A percentile compares a stretch with the other conserved stretches of the same genome.
phyloP scores from a whole-genome alignment of 306 rosid genomes.

The Cucurbita argyrosperma region DNA sequence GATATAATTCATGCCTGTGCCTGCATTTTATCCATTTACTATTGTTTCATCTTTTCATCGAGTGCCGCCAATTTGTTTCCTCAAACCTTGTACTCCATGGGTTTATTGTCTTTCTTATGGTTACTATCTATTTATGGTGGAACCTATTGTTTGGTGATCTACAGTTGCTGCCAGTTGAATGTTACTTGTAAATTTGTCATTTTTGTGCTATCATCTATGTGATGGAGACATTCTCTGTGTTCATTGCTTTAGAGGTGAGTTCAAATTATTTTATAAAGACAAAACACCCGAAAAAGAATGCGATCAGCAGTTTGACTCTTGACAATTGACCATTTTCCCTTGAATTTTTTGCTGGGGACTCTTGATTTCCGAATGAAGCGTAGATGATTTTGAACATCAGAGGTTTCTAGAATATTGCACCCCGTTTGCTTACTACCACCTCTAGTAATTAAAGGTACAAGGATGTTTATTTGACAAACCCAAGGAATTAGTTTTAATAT shows the following conservation, averaged over 20 bases:
- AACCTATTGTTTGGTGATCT: background rate
- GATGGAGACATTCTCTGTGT: background rate
- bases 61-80: background rate
- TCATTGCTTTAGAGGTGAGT: background rate
- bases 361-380: no score
- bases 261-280: background rate
- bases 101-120: background rate
- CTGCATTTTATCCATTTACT: background rate
- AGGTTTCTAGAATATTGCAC: no score
- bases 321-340: background rate
- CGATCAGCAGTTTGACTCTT: background rate
- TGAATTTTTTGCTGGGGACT: no score
- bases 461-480: no score
- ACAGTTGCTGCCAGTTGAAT: background rate
- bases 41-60: background rate
- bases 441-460: no score
- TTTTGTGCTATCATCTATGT: background rate
- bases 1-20: background rate
- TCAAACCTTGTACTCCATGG: background rate
- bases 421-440: no score
- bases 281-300: background rate
- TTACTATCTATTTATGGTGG: background rate
- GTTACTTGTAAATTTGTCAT: background rate
- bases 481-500: no score
- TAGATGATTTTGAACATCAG: no score